phyloP scores from a whole-genome alignment of 768 basidiomycete genomes.

The Tephrocybe sp. region DNA sequence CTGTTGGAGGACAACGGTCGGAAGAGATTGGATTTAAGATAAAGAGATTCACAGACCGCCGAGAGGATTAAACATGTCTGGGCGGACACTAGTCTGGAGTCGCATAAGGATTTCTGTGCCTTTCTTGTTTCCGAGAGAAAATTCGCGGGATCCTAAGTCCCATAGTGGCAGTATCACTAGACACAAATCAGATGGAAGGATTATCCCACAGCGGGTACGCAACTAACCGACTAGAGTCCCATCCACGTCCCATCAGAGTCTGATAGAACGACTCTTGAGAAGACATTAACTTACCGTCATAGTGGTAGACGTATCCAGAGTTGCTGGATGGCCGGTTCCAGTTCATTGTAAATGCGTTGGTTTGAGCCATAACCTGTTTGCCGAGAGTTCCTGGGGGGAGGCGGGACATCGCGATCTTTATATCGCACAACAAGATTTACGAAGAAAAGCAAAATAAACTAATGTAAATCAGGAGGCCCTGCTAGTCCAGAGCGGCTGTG shows the following conservation, averaged over 20 bases:
- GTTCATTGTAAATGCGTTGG: slow-evolving; percentile 23
- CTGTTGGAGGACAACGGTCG: slow-evolving; percentile 16
- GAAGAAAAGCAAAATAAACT: neutral
- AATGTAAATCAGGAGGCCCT: neutral
- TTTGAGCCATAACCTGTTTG: slow-evolving; percentile 8
- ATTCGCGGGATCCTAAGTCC: slow-evolving; percentile 15
- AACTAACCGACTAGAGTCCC: slow-evolving; percentile 10
- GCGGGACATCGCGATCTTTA: slow-evolving; percentile 10
- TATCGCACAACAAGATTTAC: neutral
- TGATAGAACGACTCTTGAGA: too few species aligned
- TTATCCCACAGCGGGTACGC: neutral
- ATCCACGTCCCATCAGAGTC: too few species aligned
- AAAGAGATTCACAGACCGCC: slow-evolving; percentile 23
- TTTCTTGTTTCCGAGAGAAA: slow-evolving; percentile 25
- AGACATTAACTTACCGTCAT: slow-evolving; percentile 21
- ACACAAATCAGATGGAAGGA: neutral
- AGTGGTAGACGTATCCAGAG: slow-evolving; percentile 20
- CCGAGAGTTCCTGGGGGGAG: slow-evolving; percentile 12
- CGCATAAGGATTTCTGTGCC: slow-evolving; percentile 30
- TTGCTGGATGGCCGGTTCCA: slow-evolving; percentile 14
- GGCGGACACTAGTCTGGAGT: slow-evolving; percentile 22
- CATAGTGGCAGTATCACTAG: slow-evolving; percentile 23
- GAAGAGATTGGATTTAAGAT: neutral
- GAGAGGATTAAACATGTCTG: slow-evolving; percentile 23
- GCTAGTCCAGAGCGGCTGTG: slow-evolving; percentile 9